A percentile compares a stretch with the other conserved stretches of the same genome.
Evolutionary conservation across 169 alveolate species (phyloP).

Genomic region (Cyclospora cayetanensis): DNA sequence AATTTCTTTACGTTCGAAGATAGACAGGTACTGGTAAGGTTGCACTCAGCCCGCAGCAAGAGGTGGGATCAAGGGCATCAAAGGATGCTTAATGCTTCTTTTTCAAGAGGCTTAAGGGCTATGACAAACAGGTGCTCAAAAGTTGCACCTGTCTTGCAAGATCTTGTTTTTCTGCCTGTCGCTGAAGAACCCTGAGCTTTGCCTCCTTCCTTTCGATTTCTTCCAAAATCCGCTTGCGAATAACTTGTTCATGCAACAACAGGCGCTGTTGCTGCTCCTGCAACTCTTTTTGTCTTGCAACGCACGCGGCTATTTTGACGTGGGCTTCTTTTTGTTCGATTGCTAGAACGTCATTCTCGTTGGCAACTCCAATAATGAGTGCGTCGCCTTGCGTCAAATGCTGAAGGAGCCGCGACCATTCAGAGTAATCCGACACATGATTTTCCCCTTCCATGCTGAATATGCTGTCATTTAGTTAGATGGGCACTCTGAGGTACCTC

Average conservation of each 20-base stretch:
- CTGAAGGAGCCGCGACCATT: too few species aligned
- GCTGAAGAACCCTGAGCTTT: conserved; percentile 36
- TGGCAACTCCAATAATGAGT: conserved; percentile 45
- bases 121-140: too few species aligned
- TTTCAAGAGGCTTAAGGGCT: too few species aligned
- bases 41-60: not conserved
- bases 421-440: too few species aligned
- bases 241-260: conserved; percentile 39
- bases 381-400: conserved; percentile 38
- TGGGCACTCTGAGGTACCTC: too few species aligned
- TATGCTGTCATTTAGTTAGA: too few species aligned
- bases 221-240: conserved; percentile 48
- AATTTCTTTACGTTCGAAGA: not conserved
- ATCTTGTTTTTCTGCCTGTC: conserved; percentile 58
- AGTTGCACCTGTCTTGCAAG: conserved; percentile 3
- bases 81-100: not conserved
- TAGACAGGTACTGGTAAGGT: not conserved
- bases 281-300: conserved; percentile 15
- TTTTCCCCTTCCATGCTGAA: too few species aligned
- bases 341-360: conserved; percentile 53
- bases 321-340: conserved; percentile 66
- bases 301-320: conserved; percentile 20
- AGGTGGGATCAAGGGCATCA: not conserved
- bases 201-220: conserved; percentile 55
- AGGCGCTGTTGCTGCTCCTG: conserved; percentile 69